Base-by-base conservation (phyloP, 169 alveolate species). In the Plasmodium inui region DNA sequence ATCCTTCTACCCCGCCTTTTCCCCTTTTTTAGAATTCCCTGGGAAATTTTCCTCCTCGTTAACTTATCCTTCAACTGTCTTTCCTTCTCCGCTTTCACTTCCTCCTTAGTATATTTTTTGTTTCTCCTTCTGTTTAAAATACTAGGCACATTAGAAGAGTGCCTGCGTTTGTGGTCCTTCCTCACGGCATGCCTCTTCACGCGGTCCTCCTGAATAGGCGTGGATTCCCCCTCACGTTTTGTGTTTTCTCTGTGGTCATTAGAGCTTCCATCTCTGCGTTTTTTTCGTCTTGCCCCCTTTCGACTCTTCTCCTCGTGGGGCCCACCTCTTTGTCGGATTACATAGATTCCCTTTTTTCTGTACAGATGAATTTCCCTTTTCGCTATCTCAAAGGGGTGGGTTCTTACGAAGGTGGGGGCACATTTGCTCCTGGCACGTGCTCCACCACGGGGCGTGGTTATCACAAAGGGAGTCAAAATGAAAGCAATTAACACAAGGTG, bases 51-150 rank as follows among this genome's bases (percentile, higher is more conserved):
- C 22, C 10, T 67, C 2, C 37, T 67, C n/a, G 39, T 67, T 9
- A 67, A 67, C 26, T 67, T 67, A 28, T n/a, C 41, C 10, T 1
- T 28, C 30, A 67, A 22, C 76, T 67, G 41, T 67, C 4, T 67
- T 0, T 67, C 76, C 76, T 67, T 67, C 76, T 26, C 76, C 26
- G 76, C 76, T 67, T 67, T 67, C 8, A 67, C 76, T 67, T 67
- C 76, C n/a, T 19, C 76, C 37, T 67, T 67, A 6, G 76, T 67
- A 28, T 67, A 67, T 67, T 6, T 67, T 67, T 67, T 67, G 19
- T 67, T 67, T 22, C 37, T 22, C 37, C 37, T 67, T 6, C 34
- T 19, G 2, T 26, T 67, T 19, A 3, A 14, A 50, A 12, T 50
- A 22, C 22, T 12, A 0, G 55, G n/a, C 55, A 8, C n/a, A 44